These are phyloP conservation scores for Aureoboletus auriporus DNA, from an alignment of 768 basidiomycete genomes.

Conservation along the genomic window DNA sequence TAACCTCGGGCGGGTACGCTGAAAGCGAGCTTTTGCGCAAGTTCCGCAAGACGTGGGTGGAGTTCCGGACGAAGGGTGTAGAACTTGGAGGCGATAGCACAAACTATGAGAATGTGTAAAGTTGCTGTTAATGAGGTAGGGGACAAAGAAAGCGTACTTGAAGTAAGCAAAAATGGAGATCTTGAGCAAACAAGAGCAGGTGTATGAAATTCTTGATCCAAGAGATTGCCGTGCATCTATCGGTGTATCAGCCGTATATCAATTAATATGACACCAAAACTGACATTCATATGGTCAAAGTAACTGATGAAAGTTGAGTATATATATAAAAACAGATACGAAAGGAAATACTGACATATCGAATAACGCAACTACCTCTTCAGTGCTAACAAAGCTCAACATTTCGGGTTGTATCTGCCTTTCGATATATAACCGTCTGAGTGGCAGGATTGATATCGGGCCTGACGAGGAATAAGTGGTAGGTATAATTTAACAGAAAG, in stretches of 20 bases:
- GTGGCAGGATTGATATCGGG: constrained; percentile 83
- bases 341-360: constrained; percentile 60
- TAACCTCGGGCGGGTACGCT: constrained; percentile 80
- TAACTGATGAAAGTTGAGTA: constrained; percentile 41
- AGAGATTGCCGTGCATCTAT: constrained; percentile 74
- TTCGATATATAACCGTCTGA: constrained; percentile 81
- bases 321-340: neutral
- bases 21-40: constrained; percentile 87
- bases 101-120: constrained; percentile 51
- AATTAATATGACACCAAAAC: constrained; percentile 22
- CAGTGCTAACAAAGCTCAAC: constrained; percentile 80
- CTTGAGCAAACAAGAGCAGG: constrained; percentile 91
- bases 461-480: constrained; percentile 39
- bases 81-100: constrained; percentile 91
- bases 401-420: constrained; percentile 92
- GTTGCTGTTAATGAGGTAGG: neutral
- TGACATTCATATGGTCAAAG: constrained; percentile 72
- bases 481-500: neutral
- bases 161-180: constrained; percentile 92
- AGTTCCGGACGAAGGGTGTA: constrained; percentile 80
- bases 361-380: constrained; percentile 90
- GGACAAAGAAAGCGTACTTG: constrained; percentile 50
- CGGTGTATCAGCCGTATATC: constrained; percentile 6
- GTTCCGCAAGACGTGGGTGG: constrained; percentile 71
- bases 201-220: constrained; percentile 90